Evolutionary conservation across 202 grass and related monocot species (phyloP), one percentile per base, ranked within the genome.

Genomic region (Tripidium arundinaceum): DNA sequence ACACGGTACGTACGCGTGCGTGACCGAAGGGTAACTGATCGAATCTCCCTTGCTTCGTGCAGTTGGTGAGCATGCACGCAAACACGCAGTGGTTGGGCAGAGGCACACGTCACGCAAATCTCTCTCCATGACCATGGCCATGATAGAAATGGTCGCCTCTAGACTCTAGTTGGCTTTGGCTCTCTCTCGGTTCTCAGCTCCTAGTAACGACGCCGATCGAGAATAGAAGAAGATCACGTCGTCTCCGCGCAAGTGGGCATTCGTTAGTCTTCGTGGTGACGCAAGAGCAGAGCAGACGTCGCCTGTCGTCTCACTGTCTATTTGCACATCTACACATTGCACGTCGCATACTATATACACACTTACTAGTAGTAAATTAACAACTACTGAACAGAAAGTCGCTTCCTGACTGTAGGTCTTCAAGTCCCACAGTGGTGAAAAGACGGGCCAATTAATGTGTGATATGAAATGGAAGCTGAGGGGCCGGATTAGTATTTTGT

Each of bases 191-290:
- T 50, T 16, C 65, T 31, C 47, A n/a, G 49, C 18, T 3, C 7
- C 18, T n/a, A 19, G 47, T 27, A 45, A 33, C 60, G 2, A 66
- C 45, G n/a, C 31, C 66, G 34, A 38, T 46, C 36, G 31, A 16
- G 52, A 59, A 40, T 52, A n/a, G n/a, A n/a, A 70, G 34, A 37
- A 54, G n/a, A 31, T 42, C 16, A 5, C 68, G 15, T 25, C 36
- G 15, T 36, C 47, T 37, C 12, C 7, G 68, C 13, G 45, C 79
- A 82, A 87, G 65, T 78, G n/a, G 77, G 85, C 65, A 57, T 21
- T 33, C 16, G 34, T n/a, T 65, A 39, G 64, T 66, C 65, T 45
- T 72, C 43, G 16, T 27, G 12, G 12, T 12, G 71, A 76, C 37
- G 71, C 25, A 33, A 26, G 24, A 14, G 71, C 29, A 61, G 40